Base-by-base conservation (phyloP, 2,329 filamentous ascomycete genomes). In the Blumeria graminis region DNA sequence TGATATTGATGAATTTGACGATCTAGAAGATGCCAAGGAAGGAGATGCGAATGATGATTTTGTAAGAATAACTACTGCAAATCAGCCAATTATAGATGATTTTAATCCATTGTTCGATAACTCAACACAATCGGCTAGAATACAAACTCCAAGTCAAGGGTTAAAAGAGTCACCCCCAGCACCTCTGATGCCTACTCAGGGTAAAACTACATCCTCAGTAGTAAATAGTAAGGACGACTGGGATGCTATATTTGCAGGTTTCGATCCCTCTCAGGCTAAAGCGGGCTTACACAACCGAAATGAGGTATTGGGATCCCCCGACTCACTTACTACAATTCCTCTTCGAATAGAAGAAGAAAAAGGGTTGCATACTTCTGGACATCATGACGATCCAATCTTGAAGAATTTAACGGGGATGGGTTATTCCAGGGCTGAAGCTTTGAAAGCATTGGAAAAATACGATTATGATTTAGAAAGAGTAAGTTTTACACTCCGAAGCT, bases 381-480 rank as follows among this genome's bases (percentile, higher is more conserved):
- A 84, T 64, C 86, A 93, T 64, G 90, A 96, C 65, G 90, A 96
- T 66, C 84, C 87, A 8, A 90, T 94, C 57, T 71, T 96, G 62
- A 93, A 94, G 73, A 82, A 88, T 62, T 69, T 96, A 65, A 94
- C 86, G 0, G 76, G 78, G 9, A 94, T 96, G 88, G 90, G 90
- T 0, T 96, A 93, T 66, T 70, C 79, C 4, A 76, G 90, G 34
- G 71, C 74, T 7, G 80, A 86, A 55, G 84, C 87, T 14, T 71
- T 95, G 38, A 74, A 74, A 54, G 90, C 92, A 28, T 71, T 96
- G 66, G 90, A 96, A 73, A 89, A 90, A 68, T 94, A 85, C 67
- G 88, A 96, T 71, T 95, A 96, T 70, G 92, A 95, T 68, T 76
- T 95, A 67, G 88, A 94, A 70, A 87, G 86, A 78, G 90, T 94